phyloP scores from a whole-genome alignment of 305 asterid genomes.

The Ajuga reptans region DNA sequence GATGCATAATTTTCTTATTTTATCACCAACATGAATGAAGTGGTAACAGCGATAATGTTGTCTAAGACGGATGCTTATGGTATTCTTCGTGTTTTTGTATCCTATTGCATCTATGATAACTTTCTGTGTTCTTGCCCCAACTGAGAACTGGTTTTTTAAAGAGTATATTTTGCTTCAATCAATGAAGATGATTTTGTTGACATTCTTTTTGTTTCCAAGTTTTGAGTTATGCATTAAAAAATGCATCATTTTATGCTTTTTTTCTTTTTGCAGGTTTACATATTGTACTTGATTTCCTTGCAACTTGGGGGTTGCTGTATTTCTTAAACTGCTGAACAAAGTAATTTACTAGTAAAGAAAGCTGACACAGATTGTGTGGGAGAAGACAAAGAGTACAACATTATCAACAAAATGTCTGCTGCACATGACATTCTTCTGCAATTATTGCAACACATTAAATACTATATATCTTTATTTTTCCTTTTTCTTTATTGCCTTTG shows the following conservation, averaged over 20 bases:
- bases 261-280: constrained; percentile 15
- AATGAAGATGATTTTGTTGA: background rate
- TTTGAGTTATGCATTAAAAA: background rate
- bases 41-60: background rate
- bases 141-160: background rate
- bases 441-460: background rate
- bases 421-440: constrained; percentile 20
- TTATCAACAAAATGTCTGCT: constrained; percentile 7
- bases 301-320: background rate
- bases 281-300: too few relatives aligned
- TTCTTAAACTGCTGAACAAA: background rate
- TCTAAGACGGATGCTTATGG: background rate
- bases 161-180: background rate
- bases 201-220: too few relatives aligned
- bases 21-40: background rate
- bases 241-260: background rate
- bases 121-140: background rate
- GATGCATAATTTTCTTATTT: background rate
- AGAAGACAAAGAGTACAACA: background rate
- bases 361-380: constrained; percentile 1
- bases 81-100: background rate
- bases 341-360: constrained; percentile 7
- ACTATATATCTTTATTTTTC: background rate
- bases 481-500: background rate
- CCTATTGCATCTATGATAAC: too few relatives aligned